A percentile compares a stretch with the other conserved stretches of the same genome.
phyloP scores from a whole-genome alignment of 164 flowering plant species.

The Magnolia changhungtana region DNA sequence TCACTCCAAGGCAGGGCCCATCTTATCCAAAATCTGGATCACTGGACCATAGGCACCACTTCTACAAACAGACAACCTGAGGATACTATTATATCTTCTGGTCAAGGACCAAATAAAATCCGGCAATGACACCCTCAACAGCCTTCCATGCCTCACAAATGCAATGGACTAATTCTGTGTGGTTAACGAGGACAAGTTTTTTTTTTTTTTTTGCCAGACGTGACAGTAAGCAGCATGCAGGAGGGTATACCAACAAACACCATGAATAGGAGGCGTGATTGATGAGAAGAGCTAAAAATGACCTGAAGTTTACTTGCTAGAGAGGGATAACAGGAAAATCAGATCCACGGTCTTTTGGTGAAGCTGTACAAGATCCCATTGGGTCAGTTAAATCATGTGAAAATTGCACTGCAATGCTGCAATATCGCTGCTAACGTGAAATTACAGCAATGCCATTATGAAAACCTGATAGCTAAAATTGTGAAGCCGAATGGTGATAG shows the following conservation, averaged over 20 bases:
- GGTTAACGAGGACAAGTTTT: background rate
- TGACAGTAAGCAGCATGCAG: background rate
- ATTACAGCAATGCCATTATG: background rate
- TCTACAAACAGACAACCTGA: background rate
- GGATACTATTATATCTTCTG: background rate
- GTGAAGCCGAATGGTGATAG: too few species aligned
- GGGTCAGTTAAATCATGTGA: background rate
- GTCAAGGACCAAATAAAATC: background rate
- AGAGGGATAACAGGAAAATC: background rate
- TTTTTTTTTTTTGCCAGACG: background rate
- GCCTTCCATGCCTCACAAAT: background rate
- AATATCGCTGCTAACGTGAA: background rate
- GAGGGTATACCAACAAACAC: background rate
- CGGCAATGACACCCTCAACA: background rate
- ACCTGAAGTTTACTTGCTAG: background rate
- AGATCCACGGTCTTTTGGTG: background rate
- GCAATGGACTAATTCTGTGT: background rate
- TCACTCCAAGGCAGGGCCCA: background rate
- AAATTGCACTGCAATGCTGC: background rate
- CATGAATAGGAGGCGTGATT: background rate
- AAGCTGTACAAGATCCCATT: background rate
- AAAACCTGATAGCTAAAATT: background rate
- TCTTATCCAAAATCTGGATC: background rate
- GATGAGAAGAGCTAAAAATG: background rate
- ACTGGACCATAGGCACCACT: background rate